phyloP scores from a whole-genome alignment of 257 asterid genomes.

The Solanum corneliomulleri region DNA sequence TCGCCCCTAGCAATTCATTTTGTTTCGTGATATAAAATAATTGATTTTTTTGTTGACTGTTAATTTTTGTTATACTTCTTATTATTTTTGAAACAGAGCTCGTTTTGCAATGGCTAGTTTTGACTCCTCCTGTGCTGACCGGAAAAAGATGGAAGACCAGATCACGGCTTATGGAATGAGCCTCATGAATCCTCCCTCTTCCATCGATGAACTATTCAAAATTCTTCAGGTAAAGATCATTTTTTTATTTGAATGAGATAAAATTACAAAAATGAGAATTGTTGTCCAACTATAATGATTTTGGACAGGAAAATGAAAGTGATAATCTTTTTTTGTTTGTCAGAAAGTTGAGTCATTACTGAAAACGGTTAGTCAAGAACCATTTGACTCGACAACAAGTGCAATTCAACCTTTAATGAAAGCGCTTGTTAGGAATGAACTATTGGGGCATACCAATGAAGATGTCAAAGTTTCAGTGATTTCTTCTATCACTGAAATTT shows the following conservation, averaged over 20 bases:
- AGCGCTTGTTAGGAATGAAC: conserved; percentile 22
- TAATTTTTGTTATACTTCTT: no score
- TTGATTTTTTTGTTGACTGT: no score
- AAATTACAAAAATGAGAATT: no score
- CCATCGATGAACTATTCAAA: conserved; percentile 12
- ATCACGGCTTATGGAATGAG: conserved; percentile 10
- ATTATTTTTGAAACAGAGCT: not conserved
- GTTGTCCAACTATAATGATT: no score
- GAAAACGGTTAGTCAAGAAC: conserved; percentile 31
- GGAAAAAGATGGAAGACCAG: conserved; percentile 5
- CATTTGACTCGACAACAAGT: conserved; percentile 17
- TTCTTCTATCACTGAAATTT: conserved; percentile 41
- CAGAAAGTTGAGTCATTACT: conserved; percentile 38
- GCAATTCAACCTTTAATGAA: conserved; percentile 32
- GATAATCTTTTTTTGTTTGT: not conserved
- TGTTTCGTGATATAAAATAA: no score
- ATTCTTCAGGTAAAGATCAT: conserved; percentile 7
- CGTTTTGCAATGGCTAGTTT: conserved; percentile 5
- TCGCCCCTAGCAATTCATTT: no score
- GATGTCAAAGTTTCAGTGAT: conserved; percentile 35
- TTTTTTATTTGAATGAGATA: not conserved
- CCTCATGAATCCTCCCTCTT: conserved; percentile 12
- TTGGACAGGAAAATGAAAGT: not conserved
- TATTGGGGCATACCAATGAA: conserved; percentile 18
- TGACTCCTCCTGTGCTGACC: not conserved